Conservation (phyloP, 139 green algal genomes). For the Chlamydomonas asymmetrica region DNA sequence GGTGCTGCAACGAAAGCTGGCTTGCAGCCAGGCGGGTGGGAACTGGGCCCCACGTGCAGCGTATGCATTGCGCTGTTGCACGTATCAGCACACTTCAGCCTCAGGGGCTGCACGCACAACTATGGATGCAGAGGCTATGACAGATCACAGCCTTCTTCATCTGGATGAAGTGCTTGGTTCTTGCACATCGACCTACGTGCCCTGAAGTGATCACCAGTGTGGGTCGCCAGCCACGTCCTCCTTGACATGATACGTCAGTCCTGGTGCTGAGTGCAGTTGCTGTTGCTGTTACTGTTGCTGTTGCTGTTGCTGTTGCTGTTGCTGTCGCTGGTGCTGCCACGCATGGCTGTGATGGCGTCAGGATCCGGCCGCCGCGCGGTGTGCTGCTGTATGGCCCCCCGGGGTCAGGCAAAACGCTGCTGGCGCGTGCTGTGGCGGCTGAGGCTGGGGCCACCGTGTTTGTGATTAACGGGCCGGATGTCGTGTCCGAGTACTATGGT, state of each 20-base stretch:
- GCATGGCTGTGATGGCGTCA: slow-evolving; percentile 12
- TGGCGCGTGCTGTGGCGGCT: slow-evolving; percentile 69
- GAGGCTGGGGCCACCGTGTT: slow-evolving; percentile 65
- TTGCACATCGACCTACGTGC: background rate
- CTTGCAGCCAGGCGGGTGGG: background rate
- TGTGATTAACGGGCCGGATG: slow-evolving; percentile 82
- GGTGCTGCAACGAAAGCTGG: background rate
- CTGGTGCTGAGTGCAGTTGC: background rate
- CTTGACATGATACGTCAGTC: background rate
- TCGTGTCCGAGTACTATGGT: slow-evolving; percentile 76
- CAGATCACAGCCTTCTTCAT: too few species aligned
- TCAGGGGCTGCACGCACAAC: too few species aligned
- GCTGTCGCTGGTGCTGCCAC: slow-evolving; percentile 21
- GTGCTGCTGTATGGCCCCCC: slow-evolving; percentile 86
- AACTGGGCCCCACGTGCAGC: background rate
- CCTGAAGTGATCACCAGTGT: too few species aligned
- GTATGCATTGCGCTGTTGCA: background rate
- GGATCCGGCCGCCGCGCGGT: slow-evolving; percentile 64
- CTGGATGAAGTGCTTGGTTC: too few species aligned
- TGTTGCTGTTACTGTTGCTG: background rate
- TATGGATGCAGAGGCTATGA: too few species aligned
- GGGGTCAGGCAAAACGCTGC: slow-evolving; percentile 82
- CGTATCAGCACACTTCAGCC: background rate
- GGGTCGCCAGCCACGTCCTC: too few species aligned
- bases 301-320: background rate